phyloP scores from a whole-genome alignment of 176 grass and related monocot species.

The Pontederia crassipes region DNA sequence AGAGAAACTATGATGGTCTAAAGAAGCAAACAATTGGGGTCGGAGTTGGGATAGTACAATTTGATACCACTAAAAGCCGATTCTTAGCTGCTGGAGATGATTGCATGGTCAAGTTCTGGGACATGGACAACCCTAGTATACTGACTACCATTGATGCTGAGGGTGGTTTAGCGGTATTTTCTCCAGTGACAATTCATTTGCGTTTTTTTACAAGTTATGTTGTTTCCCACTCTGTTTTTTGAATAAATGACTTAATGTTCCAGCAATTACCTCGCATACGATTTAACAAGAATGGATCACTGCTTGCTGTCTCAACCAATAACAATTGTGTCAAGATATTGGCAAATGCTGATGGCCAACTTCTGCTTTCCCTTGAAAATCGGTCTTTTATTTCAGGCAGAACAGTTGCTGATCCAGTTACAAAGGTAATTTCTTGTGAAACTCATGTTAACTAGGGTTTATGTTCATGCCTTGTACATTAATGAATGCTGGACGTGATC shows the following conservation, averaged over 20 bases:
- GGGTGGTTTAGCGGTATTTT: slow-evolving; percentile 21
- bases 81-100: slow-evolving; percentile 29
- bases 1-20: slow-evolving; percentile 16
- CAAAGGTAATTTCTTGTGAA: slow-evolving; percentile 1
- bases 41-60: slow-evolving; percentile 8
- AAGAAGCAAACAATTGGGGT: slow-evolving; percentile 11
- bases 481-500: background rate
- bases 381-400: background rate
- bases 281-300: slow-evolving; percentile 27
- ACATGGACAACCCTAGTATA: slow-evolving; percentile 15
- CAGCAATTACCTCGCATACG: slow-evolving; percentile 13
- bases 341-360: slow-evolving; percentile 18
- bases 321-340: slow-evolving; percentile 26
- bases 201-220: background rate
- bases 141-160: slow-evolving; percentile 15
- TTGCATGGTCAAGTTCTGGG: slow-evolving; percentile 26
- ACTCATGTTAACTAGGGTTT: background rate
- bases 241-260: background rate
- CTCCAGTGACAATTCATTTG: background rate
- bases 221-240: background rate
- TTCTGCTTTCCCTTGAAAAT: slow-evolving; percentile 11
- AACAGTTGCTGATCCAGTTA: background rate
- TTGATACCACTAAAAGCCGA: slow-evolving; percentile 16
- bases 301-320: slow-evolving; percentile 25
- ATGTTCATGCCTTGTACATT: background rate